Evolutionary conservation across 2,329 filamentous ascomycete genomes (phyloP).

Genomic region (Aspergillus novoparasiticus): DNA sequence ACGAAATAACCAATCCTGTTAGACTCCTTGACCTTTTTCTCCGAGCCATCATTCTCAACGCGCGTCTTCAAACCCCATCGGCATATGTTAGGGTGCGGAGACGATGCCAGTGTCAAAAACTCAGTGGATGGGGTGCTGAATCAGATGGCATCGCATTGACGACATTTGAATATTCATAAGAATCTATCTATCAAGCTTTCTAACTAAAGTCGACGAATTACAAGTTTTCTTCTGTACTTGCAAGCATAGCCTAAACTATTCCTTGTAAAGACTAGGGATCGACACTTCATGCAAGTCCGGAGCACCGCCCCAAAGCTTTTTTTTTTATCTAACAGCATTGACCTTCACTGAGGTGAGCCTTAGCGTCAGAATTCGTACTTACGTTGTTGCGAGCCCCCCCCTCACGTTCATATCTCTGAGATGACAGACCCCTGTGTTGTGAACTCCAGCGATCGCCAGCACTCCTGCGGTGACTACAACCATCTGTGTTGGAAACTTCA

Average conservation of each 20-base stretch:
- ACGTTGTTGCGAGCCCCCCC: not conserved
- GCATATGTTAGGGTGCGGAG: not conserved
- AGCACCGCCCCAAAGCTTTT: not conserved
- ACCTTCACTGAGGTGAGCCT: not conserved
- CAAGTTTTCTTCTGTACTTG: not conserved
- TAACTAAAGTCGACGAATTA: not conserved
- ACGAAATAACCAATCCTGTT: not conserved
- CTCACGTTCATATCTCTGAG: not conserved
- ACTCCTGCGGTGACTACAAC: not conserved
- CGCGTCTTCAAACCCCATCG: not conserved
- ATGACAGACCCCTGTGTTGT: not conserved
- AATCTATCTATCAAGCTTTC: not conserved
- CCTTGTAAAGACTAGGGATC: not conserved
- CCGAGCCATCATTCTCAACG: not conserved
- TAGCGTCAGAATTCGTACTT: not conserved
- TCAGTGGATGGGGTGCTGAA: not conserved
- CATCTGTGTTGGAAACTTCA: not conserved
- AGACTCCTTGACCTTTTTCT: not conserved
- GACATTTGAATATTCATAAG: not conserved
- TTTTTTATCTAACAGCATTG: not conserved
- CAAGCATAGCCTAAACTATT: not conserved
- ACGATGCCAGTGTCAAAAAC: not conserved
- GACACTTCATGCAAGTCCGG: too few species aligned
- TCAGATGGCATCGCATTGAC: not conserved
- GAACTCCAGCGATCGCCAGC: not conserved